These are phyloP conservation scores for Penicillium sp. DNA, from an alignment of 2,329 filamentous ascomycete genomes.

Conservation along the genomic window DNA sequence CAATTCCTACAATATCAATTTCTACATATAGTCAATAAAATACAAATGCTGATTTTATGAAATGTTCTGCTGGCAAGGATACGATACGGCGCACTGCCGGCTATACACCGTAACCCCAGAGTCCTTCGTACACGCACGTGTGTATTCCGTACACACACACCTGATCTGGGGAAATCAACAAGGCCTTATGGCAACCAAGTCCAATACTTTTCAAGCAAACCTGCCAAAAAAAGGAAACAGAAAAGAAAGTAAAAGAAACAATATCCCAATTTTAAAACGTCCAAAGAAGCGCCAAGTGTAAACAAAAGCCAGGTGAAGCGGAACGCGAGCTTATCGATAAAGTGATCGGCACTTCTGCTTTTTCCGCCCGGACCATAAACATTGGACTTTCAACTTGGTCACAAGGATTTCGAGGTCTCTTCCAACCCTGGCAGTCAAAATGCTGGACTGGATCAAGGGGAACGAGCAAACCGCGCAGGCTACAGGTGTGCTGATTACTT, in stretches of 20 bases:
- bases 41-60: too few species aligned
- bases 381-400: slow-evolving; percentile 15
- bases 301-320: not conserved
- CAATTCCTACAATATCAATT: too few species aligned
- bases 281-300: not conserved
- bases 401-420: not conserved
- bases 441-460: slow-evolving; percentile 23
- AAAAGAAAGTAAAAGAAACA: not conserved
- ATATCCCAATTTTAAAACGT: not conserved
- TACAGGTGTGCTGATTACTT: slow-evolving; percentile 11
- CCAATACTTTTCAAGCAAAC: not conserved
- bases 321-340: slow-evolving; percentile 7
- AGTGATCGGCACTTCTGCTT: slow-evolving; percentile 10
- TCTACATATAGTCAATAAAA: too few species aligned
- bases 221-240: not conserved
- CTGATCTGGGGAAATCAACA: not conserved
- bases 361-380: slow-evolving; percentile 25
- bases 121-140: not conserved
- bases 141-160: not conserved
- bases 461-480: slow-evolving; percentile 12
- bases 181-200: not conserved
- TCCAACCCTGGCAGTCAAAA: slow-evolving; percentile 4
- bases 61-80: too few species aligned
- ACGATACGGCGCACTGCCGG: too few species aligned
- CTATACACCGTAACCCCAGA: too few species aligned